These are phyloP conservation scores for Leptodermis oblonga DNA, from an alignment of 257 asterid genomes.

Conservation along the genomic window DNA sequence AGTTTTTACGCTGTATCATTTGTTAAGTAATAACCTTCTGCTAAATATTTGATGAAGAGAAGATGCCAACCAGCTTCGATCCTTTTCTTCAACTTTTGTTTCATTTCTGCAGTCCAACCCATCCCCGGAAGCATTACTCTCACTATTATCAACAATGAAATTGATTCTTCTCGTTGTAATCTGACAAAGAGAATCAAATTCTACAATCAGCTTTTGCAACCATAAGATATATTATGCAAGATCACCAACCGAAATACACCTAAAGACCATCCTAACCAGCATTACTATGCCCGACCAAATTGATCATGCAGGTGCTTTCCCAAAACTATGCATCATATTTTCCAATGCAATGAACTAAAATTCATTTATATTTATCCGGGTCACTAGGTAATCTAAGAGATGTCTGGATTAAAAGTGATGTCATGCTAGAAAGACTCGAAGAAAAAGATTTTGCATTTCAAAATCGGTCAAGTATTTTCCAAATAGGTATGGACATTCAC, in stretches of 20 bases:
- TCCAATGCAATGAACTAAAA: neutral
- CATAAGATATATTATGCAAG: neutral
- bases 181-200: constrained; percentile 42
- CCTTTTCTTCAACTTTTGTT: constrained; percentile 67
- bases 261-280: neutral
- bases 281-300: neutral
- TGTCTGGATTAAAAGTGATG: neutral
- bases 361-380: neutral
- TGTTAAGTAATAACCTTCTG: constrained; percentile 65
- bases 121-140: constrained; percentile 43
- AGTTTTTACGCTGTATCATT: constrained; percentile 9
- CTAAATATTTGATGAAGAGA: constrained; percentile 97
- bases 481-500: neutral
- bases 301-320: neutral
- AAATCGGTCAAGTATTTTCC: neutral
- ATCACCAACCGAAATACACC: neutral
- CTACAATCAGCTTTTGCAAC: constrained; percentile 4
- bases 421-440: neutral
- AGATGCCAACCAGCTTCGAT: constrained; percentile 87
- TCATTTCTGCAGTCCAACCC: constrained; percentile 41
- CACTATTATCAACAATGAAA: constrained; percentile 75
- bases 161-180: constrained; percentile 86
- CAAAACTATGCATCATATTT: neutral
- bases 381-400: neutral
- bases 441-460: neutral